phyloP scores from a whole-genome alignment of 1,139 yeast genomes.

The Hansenula lynferdii region DNA sequence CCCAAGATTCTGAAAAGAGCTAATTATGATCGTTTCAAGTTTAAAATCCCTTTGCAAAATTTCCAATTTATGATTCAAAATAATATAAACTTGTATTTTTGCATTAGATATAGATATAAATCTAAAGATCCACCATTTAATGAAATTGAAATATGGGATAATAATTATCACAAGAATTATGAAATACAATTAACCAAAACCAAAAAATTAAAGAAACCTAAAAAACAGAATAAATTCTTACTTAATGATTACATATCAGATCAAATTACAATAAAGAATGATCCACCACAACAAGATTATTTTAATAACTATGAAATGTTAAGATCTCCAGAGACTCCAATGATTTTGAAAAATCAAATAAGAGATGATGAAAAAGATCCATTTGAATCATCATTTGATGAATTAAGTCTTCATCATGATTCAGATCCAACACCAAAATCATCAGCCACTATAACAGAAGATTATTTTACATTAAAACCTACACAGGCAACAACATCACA shows the following conservation, averaged over 20 bases:
- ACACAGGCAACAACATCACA: neutral
- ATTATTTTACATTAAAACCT: neutral
- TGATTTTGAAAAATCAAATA: slow-evolving; percentile 11
- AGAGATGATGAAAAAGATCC: slow-evolving; percentile 3
- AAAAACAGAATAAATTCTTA: slow-evolving; percentile 1
- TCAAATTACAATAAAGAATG: neutral
- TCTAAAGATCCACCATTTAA: slow-evolving; percentile 10
- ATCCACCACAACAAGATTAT: slow-evolving; percentile 2
- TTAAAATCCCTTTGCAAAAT: slow-evolving; percentile 43
- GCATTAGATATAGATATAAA: slow-evolving; percentile 48
- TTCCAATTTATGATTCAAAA: slow-evolving; percentile 30
- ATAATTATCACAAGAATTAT: slow-evolving; percentile 58
- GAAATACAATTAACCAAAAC: slow-evolving; percentile 37
- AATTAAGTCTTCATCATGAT: neutral
- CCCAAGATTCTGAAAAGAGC: slow-evolving; percentile 47
- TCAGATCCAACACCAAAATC: no score
- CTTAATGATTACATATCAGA: slow-evolving; percentile 12
- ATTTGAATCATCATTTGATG: neutral
- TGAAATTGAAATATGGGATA: slow-evolving; percentile 66
- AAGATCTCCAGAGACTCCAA: slow-evolving; percentile 21
- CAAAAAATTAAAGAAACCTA: slow-evolving; percentile 1
- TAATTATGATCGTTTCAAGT: slow-evolving; percentile 54
- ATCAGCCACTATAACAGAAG: no score
- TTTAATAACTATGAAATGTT: slow-evolving; percentile 16
- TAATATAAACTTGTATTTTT: slow-evolving; percentile 37